Conservation (phyloP, 2,329 filamentous ascomycete genomes). For the Exophiala sideris region DNA sequence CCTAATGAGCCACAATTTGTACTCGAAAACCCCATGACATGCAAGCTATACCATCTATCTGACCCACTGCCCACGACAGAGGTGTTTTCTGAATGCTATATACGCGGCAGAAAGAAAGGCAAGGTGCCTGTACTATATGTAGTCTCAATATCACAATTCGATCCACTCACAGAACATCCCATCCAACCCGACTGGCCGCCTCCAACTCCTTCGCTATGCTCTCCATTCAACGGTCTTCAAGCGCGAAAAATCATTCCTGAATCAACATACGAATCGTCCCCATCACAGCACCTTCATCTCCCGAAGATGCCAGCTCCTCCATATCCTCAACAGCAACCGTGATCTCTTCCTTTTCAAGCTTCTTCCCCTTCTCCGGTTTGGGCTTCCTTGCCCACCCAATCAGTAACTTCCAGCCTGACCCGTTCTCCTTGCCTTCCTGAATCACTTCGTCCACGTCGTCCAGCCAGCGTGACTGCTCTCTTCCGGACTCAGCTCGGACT, state of each 20-base stretch:
- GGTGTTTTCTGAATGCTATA: too few relatives aligned
- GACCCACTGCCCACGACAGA: too few relatives aligned
- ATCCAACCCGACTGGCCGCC: not conserved
- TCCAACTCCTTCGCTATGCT: not conserved
- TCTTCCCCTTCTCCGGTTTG: slow-evolving; percentile 16
- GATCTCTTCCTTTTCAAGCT: slow-evolving; percentile 18
- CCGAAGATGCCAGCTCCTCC: slow-evolving; percentile 9
- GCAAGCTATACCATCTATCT: not conserved
- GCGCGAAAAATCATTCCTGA: slow-evolving; percentile 11
- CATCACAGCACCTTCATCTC: slow-evolving; percentile 14
- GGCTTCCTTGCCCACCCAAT: slow-evolving; percentile 59
- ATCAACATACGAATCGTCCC: slow-evolving; percentile 24
- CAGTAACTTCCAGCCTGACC: slow-evolving; percentile 58
- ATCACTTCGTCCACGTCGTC: slow-evolving; percentile 56
- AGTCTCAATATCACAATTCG: not conserved
- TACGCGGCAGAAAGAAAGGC: not conserved
- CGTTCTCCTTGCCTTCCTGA: slow-evolving; percentile 57
- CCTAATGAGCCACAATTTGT: too few relatives aligned
- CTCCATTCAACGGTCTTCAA: not conserved
- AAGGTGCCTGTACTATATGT: not conserved
- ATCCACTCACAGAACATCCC: not conserved
- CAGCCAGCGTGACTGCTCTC: slow-evolving; percentile 50
- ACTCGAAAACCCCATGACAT: too few relatives aligned
- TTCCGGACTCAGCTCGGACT: slow-evolving; percentile 75
- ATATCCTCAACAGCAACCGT: slow-evolving; percentile 20